Evolutionary conservation across 2,329 filamentous ascomycete genomes (phyloP).

Genomic region (Nigrospora sphaerica): DNA sequence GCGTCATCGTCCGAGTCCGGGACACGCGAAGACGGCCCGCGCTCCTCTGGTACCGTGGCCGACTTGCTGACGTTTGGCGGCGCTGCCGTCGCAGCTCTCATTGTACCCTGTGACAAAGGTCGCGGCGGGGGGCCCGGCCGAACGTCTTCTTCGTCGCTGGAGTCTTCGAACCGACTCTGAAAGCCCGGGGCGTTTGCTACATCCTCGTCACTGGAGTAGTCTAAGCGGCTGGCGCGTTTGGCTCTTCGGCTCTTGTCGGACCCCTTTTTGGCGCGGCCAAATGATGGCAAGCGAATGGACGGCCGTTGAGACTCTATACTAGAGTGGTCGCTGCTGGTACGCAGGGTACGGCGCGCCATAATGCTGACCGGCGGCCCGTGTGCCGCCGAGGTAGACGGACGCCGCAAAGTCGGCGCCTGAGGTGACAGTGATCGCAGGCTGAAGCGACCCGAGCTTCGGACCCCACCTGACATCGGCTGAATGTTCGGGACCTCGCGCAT

Average conservation of each 20-base stretch:
- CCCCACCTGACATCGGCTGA: constrained; percentile 26
- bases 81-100: constrained; percentile 20
- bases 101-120: constrained; percentile 19
- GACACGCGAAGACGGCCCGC: constrained; percentile 48
- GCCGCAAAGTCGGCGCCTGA: constrained; percentile 44
- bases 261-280: constrained; percentile 32
- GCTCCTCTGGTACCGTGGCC: constrained; percentile 45
- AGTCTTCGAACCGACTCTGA: constrained; percentile 60
- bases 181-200: constrained; percentile 29
- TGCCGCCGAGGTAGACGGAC: constrained; percentile 31
- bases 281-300: constrained; percentile 33
- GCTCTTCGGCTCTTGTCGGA: constrained; percentile 10
- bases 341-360: constrained; percentile 40
- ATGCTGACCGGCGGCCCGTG: constrained; percentile 28
- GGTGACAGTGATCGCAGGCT: constrained; percentile 68
- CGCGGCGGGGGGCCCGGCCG: constrained; percentile 23
- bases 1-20: constrained; percentile 53
- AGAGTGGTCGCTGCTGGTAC: constrained; percentile 25
- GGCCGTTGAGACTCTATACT: constrained; percentile 26
- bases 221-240: constrained; percentile 40
- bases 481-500: constrained; percentile 52
- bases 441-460: constrained; percentile 50
- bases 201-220: constrained; percentile 58
- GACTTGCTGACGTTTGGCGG: constrained; percentile 47
- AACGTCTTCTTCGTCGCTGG: constrained; percentile 58